A percentile compares a stretch with the other conserved stretches of the same genome.
Conservation (phyloP, 768 basidiomycete species). For the Serendipita sp. region DNA sequence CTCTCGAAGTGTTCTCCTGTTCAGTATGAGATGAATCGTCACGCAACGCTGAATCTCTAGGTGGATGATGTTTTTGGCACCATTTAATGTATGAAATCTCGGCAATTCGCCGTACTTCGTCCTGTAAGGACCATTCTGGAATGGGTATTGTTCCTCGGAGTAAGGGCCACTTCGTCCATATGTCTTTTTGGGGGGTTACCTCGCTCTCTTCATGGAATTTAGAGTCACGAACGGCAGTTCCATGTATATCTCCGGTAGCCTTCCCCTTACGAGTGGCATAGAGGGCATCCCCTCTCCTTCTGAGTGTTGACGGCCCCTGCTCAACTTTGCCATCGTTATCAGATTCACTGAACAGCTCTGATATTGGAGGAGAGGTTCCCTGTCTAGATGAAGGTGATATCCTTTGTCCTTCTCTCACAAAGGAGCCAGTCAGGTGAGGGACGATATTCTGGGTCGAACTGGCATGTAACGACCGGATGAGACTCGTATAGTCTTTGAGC, state of each 20-base stretch:
- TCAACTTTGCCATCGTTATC: no score
- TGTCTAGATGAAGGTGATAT: no score
- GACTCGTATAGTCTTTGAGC: conserved; percentile 47
- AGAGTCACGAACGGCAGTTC: not conserved
- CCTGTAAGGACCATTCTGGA: conserved; percentile 55
- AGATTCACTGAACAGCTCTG: no score
- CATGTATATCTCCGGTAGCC: not conserved
- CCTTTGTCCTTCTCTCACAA: not conserved
- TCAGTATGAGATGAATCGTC: not conserved
- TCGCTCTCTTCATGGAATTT: not conserved
- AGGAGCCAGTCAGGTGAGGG: conserved; percentile 25
- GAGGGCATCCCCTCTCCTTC: not conserved
- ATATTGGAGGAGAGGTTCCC: no score
- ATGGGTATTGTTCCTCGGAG: conserved; percentile 39
- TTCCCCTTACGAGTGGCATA: not conserved
- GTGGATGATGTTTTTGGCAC: not conserved
- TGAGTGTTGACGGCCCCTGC: not conserved
- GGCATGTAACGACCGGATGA: conserved; percentile 47
- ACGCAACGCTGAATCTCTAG: no score
- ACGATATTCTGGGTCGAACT: conserved; percentile 41
- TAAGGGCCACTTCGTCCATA: conserved; percentile 67
- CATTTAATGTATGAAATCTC: conserved; percentile 8
- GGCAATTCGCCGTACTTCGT: conserved; percentile 42
- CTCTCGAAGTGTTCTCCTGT: conserved; percentile 17
- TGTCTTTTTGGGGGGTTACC: not conserved